These are phyloP conservation scores for Lactarius deliciosus DNA, from an alignment of 768 basidiomycete species.

Conservation along the genomic window DNA sequence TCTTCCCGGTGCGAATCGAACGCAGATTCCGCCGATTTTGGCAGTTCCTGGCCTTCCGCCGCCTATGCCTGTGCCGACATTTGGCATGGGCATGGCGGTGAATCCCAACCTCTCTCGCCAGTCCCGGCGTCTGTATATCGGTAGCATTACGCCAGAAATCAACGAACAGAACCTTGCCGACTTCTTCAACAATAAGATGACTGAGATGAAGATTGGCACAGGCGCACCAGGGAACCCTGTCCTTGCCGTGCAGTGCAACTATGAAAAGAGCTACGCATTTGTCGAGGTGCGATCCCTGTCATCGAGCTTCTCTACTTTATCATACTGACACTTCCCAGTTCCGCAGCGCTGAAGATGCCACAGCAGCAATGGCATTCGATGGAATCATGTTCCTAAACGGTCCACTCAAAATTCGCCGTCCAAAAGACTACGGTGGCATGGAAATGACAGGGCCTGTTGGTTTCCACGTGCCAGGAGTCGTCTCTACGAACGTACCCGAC, in stretches of 20 bases:
- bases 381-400: conserved; percentile 94
- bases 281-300: conserved; percentile 70
- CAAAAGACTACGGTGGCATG: conserved; percentile 94
- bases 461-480: conserved; percentile 88
- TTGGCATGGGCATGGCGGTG: conserved; percentile 82
- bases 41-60: conserved; percentile 80
- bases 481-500: conserved; percentile 96
- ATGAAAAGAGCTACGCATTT: conserved; percentile 98
- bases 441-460: conserved; percentile 47
- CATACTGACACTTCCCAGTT: conserved; percentile 54
- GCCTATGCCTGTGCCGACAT: conserved; percentile 79
- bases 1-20: conserved; percentile 91
- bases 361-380: conserved; percentile 95
- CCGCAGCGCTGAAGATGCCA: conserved; percentile 95
- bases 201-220: conserved; percentile 84
- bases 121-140: conserved; percentile 93
- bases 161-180: conserved; percentile 90
- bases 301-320: conserved; percentile 20
- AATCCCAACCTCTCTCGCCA: conserved; percentile 92
- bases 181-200: conserved; percentile 97
- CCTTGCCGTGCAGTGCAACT: conserved; percentile 92
- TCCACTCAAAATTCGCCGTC: conserved; percentile 95
- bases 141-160: conserved; percentile 92
- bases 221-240: conserved; percentile 87
- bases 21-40: conserved; percentile 80